phyloP scores from a whole-genome alignment of 805 yeast genomes.

The Saccharomycopsis sp. region DNA sequence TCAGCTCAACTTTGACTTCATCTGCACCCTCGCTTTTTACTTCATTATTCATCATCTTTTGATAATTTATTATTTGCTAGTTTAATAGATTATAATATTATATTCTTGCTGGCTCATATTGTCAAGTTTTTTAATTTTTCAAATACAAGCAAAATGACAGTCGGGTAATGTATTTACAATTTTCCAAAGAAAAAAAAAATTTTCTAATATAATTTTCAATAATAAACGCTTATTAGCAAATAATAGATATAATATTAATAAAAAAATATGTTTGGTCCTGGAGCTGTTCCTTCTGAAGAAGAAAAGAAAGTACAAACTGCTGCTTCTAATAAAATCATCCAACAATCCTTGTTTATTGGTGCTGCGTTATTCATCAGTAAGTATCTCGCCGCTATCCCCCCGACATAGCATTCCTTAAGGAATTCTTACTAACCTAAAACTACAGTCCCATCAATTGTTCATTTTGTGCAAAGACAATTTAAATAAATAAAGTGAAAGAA shows the following conservation, averaged over 20 bases:
- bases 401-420: too few relatives aligned
- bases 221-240: too few relatives aligned
- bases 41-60: neutral
- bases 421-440: neutral
- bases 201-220: too few relatives aligned
- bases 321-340: conserved; percentile 11
- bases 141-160: too few relatives aligned
- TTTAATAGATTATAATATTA: too few relatives aligned
- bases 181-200: too few relatives aligned
- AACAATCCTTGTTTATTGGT: conserved; percentile 17
- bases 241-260: too few relatives aligned
- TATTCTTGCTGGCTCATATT: too few relatives aligned
- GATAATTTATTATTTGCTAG: too few relatives aligned
- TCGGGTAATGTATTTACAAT: too few relatives aligned
- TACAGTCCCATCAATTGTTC: conserved; percentile 19
- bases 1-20: neutral
- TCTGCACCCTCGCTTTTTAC: neutral
- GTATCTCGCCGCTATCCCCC: too few relatives aligned
- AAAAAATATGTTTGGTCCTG: conserved; percentile 18
- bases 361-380: conserved; percentile 19
- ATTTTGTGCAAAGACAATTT: conserved; percentile 18
- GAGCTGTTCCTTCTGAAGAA: conserved; percentile 20
- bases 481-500: conserved; percentile 4
- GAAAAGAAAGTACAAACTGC: conserved; percentile 17
- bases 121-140: too few relatives aligned